A percentile compares a stretch with the other conserved stretches of the same genome.
phyloP scores from a whole-genome alignment of 2,329 filamentous ascomycete species.

The Acephala macrosclerotiorum region DNA sequence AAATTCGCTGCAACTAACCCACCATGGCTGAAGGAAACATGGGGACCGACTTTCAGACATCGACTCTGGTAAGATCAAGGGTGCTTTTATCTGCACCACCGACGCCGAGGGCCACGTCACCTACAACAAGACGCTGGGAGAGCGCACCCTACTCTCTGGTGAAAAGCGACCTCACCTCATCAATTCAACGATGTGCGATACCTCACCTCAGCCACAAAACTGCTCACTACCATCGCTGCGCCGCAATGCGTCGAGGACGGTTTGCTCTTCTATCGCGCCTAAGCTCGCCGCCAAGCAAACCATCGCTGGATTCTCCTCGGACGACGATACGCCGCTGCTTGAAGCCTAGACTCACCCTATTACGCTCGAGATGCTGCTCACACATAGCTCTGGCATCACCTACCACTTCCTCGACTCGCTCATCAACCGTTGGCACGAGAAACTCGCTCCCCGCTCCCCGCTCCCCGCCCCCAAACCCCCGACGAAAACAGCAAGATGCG shows the following conservation, averaged over 20 bases:
- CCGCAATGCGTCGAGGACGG: constrained; percentile 64
- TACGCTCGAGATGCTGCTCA: constrained; percentile 30
- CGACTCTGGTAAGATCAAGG: constrained; percentile 52
- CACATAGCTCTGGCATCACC: constrained; percentile 27
- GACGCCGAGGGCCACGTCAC: constrained; percentile 45
- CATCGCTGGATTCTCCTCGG: constrained; percentile 29
- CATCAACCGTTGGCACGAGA: constrained; percentile 36
- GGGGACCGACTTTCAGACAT: constrained; percentile 50
- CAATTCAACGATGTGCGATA: constrained; percentile 54
- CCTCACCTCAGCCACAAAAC: constrained; percentile 63
- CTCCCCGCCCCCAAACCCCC: neutral
- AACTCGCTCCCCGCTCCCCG: too few relatives aligned
- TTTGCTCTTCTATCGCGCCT: constrained; percentile 24
- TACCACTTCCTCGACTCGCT: constrained; percentile 23
- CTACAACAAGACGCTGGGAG: constrained; percentile 45
- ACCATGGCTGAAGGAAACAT: constrained; percentile 40
- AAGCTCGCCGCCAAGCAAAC: constrained; percentile 18
- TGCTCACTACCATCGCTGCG: constrained; percentile 57
- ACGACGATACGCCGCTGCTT: constrained; percentile 18
- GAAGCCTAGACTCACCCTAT: constrained; percentile 21
- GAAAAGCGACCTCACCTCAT: constrained; percentile 62
- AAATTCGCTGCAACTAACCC: too few relatives aligned
- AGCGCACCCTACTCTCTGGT: constrained; percentile 54
- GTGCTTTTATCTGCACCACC: constrained; percentile 51
- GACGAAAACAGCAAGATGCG: constrained; percentile 50